Conservation (phyloP, 495 filamentous ascomycete species). For the Xylaria acuta region DNA sequence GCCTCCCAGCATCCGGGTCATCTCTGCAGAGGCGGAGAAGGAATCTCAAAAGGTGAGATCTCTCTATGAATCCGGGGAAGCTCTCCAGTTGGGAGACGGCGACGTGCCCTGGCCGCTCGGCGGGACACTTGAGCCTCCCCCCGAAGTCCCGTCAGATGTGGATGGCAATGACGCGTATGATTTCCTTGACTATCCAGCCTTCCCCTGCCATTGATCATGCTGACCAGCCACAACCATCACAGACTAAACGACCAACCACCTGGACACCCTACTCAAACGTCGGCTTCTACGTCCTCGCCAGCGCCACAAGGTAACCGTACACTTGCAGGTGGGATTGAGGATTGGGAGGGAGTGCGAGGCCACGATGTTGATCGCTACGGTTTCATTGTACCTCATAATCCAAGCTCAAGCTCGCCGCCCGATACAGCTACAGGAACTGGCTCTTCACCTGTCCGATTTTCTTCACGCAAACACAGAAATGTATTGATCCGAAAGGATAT, state of each 20-base stretch:
- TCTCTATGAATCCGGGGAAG: constrained; percentile 83
- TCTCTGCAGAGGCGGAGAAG: constrained; percentile 83
- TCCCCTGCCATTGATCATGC: constrained; percentile 37
- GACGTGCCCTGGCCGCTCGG: constrained; percentile 48
- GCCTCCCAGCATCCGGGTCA: constrained; percentile 56
- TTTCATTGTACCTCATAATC: constrained; percentile 72
- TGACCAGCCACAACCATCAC: constrained; percentile 33
- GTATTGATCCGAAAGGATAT: constrained; percentile 49
- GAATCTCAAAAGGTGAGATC: constrained; percentile 87
- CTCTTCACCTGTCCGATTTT: constrained; percentile 39
- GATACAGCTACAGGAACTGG: constrained; percentile 45
- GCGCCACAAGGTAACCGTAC: constrained; percentile 48
- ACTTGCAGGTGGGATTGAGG: constrained; percentile 86
- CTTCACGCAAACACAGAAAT: constrained; percentile 47
- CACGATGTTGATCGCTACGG: constrained; percentile 91
- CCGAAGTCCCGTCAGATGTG: constrained; percentile 53
- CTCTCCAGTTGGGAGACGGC: constrained; percentile 65
- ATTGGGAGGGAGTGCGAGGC: constrained; percentile 92
- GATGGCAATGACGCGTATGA: constrained; percentile 60
- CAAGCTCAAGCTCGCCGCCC: constrained; percentile 37
- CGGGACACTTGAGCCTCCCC: constrained; percentile 53
- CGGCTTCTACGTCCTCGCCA: constrained; percentile 49
- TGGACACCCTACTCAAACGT: constrained; percentile 38
- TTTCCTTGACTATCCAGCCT: constrained; percentile 53
- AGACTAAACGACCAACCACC: constrained; percentile 35